phyloP scores from a whole-genome alignment of 306 rosid species.

The Trifolium subterraneum region DNA sequence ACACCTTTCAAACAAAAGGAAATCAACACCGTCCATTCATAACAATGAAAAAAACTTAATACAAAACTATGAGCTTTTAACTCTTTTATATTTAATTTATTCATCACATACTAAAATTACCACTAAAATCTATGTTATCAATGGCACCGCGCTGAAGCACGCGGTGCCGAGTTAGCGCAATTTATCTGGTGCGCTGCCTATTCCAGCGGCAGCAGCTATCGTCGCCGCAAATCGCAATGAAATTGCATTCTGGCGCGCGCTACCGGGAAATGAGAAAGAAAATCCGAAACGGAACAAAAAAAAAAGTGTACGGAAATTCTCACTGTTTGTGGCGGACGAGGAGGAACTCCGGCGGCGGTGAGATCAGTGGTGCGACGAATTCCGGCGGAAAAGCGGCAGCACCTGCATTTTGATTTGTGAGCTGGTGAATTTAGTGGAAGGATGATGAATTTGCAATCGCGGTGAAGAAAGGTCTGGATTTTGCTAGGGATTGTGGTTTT shows the following conservation, averaged over 20 bases:
- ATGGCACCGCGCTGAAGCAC: background rate
- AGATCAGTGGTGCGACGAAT: background rate
- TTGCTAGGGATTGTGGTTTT: background rate
- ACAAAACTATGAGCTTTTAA: background rate
- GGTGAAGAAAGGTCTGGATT: background rate
- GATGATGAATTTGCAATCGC: background rate
- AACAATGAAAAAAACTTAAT: background rate
- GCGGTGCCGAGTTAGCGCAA: background rate
- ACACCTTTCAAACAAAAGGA: conserved; percentile 18
- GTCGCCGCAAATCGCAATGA: background rate
- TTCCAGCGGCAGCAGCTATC: background rate
- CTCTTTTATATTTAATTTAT: background rate
- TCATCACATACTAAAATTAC: background rate
- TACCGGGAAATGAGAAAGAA: background rate
- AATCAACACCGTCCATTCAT: background rate
- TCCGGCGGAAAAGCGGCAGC: background rate
- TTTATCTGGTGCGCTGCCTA: background rate
- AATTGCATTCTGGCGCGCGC: background rate
- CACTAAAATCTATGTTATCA: background rate
- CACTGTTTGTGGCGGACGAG: background rate
- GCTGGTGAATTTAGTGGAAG: background rate
- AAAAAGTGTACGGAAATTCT: background rate
- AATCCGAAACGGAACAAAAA: background rate
- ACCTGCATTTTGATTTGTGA: background rate
- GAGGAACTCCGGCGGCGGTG: background rate